Evolutionary conservation across 345 rosid species (phyloP).

Genomic region (Turritis glabra): DNA sequence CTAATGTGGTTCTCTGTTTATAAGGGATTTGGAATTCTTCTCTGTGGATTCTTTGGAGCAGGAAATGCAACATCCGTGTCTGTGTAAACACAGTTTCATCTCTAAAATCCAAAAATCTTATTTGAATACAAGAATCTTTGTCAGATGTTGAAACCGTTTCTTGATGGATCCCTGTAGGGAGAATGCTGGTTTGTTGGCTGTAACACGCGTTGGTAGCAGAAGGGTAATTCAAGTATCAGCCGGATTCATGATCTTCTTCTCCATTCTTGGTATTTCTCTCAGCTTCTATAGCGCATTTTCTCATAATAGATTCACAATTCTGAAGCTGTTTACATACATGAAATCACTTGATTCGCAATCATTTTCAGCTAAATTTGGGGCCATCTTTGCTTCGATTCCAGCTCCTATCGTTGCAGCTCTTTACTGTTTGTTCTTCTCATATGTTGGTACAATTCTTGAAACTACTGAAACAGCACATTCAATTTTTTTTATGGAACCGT

Average conservation of each 20-base stretch:
- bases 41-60: constrained; percentile 91
- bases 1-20: constrained; percentile 16
- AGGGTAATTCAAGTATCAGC: constrained; percentile 90
- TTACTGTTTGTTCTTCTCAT: constrained; percentile 76
- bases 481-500: background rate
- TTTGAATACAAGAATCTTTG: background rate
- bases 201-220: constrained; percentile 83
- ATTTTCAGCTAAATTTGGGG: constrained; percentile 75
- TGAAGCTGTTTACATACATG: background rate
- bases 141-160: background rate
- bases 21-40: constrained; percentile 85
- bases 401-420: constrained; percentile 71
- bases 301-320: background rate
- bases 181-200: constrained; percentile 80
- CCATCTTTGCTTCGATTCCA: constrained; percentile 88
- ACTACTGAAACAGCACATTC: background rate
- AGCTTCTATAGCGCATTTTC: background rate
- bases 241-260: constrained; percentile 90
- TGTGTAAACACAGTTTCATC: constrained; percentile 50
- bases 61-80: constrained; percentile 86
- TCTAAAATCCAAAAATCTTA: background rate
- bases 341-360: background rate
- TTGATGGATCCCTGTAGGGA: constrained; percentile 50
- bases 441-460: constrained; percentile 56
- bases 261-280: constrained; percentile 44